A percentile compares a stretch with the other conserved stretches of the same genome.
Evolutionary conservation across 495 filamentous ascomycete genomes (phyloP).

Genomic region (Lasiosphaeria hispida): DNA sequence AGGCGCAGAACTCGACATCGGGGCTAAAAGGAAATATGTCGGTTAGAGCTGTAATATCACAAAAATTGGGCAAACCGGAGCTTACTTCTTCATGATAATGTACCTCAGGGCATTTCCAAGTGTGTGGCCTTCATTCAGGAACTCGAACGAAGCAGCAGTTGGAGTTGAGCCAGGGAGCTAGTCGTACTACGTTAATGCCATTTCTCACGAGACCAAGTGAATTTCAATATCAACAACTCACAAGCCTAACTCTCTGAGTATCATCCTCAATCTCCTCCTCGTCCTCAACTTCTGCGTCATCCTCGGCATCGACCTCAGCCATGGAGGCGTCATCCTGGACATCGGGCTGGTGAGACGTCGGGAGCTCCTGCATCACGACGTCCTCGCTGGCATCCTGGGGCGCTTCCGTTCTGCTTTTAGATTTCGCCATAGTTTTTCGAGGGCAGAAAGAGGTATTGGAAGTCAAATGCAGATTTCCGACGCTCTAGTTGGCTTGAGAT

Average conservation of each 20-base stretch:
- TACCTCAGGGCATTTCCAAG: slow-evolving; percentile 91
- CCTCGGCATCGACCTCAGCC: slow-evolving; percentile 24
- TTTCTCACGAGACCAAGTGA: neutral
- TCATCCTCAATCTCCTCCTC: slow-evolving; percentile 26
- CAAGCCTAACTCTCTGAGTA: slow-evolving; percentile 34
- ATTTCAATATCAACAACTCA: slow-evolving; percentile 5
- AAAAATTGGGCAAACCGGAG: neutral
- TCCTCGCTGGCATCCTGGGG: slow-evolving; percentile 18
- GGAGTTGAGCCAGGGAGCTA: slow-evolving; percentile 70
- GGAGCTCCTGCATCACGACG: slow-evolving; percentile 55
- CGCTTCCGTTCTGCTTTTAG: slow-evolving; percentile 25
- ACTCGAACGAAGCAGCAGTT: slow-evolving; percentile 74
- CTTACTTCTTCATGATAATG: slow-evolving; percentile 97
- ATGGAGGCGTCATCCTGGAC: slow-evolving; percentile 43
- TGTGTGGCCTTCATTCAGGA: slow-evolving; percentile 89
- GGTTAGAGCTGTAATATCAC: neutral
- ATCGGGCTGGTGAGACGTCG: slow-evolving; percentile 38
- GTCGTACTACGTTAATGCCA: neutral
- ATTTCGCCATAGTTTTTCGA: slow-evolving; percentile 26
- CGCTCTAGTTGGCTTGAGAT: too few relatives aligned
- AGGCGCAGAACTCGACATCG: slow-evolving; percentile 94
- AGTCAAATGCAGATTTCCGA: too few relatives aligned
- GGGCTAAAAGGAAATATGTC: slow-evolving; percentile 56
- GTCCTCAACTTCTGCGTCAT: slow-evolving; percentile 44
- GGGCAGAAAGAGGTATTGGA: too few relatives aligned